These are phyloP conservation scores for Pyropia yezoensis DNA, from an alignment of 23 red algal species.

Conservation along the genomic window DNA sequence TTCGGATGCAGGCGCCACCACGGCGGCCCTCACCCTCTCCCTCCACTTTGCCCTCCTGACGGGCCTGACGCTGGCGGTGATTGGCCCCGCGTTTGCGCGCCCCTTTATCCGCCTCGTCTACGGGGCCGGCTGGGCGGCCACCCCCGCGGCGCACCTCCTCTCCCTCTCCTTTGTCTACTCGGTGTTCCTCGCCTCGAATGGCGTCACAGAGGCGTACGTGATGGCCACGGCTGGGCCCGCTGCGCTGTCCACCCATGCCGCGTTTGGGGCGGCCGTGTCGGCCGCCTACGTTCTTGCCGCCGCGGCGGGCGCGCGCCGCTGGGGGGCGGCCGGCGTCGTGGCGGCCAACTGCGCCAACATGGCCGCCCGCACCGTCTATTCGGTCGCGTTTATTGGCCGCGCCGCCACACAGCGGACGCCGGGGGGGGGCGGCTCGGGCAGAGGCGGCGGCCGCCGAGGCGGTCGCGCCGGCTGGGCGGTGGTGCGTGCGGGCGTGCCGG, in stretches of 20 bases:
- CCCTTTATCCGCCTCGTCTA: slow-evolving; percentile 59
- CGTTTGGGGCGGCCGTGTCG: slow-evolving; percentile 42
- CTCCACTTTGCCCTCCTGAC: slow-evolving; percentile 30
- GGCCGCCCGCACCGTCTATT: slow-evolving; percentile 46
- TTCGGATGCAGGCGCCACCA: too few species aligned
- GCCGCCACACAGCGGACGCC: too few species aligned
- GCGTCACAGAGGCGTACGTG: slow-evolving; percentile 62
- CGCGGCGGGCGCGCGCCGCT: slow-evolving; percentile 12
- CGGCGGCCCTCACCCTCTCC: slow-evolving; percentile 26
- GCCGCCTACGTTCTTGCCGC: slow-evolving; percentile 23
- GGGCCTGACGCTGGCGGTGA: slow-evolving; percentile 32
- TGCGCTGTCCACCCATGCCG: slow-evolving; percentile 28
- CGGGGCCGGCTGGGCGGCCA: slow-evolving; percentile 37
- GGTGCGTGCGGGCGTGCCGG: too few species aligned
- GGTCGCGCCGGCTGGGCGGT: too few species aligned
- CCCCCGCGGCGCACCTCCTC: slow-evolving; percentile 28
- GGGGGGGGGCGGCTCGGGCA: too few species aligned
- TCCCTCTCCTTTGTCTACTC: slow-evolving; percentile 50
- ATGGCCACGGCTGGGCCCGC: slow-evolving; percentile 38
- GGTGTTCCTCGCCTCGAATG: slow-evolving; percentile 64
- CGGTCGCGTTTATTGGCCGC: slow-evolving; percentile 18
- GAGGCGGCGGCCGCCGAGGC: too few species aligned
- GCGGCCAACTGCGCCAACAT: slow-evolving; percentile 60
- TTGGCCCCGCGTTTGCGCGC: slow-evolving; percentile 54
- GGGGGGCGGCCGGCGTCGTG: slow-evolving; percentile 29